Base-by-base conservation (phyloP, 768 basidiomycete genomes). In the Suillus brevipes region DNA sequence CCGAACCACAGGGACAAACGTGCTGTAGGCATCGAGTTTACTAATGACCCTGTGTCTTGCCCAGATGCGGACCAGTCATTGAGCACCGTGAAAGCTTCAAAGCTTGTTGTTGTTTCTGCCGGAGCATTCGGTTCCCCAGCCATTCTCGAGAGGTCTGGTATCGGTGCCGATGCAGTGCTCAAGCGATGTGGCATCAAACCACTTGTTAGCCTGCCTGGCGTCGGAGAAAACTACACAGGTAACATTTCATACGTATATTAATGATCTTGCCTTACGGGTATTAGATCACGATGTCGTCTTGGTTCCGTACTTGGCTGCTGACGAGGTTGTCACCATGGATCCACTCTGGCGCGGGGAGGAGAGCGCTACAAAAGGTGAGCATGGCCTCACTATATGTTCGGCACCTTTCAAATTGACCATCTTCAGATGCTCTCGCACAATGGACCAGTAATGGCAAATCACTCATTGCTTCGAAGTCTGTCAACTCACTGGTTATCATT, bases 191-290 rank as follows among this genome's bases (percentile, higher is more conserved):
- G 79, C 13, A 82, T 94, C 38, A 68, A 75, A 8, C 78, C 80
- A 64, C 59, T 85, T 34, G 80, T 90, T 16, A 85, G 91, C 62
- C 83, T 93, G 16, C 89, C 90, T 1, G 89, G 88, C 20, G 91
- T 94, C 1, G 91, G 91, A 23, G 87, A 89, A 69, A 84, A 91
- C 67, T 86, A 84, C 63, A 79, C 82, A 74, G 85, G 86, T 83
- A 60, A 49, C 71, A 62, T 4, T n/a, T 31, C 45, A 6, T 12
- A 20, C 5, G 12, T 47, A 1, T 34, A 38, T 43, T 2, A n/a
- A 6, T 3, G 31, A 4, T 20, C 14, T 28, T 34, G 18, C 12
- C 34, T 61, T 31, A 6, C 10, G 31, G 20, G 16, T 10, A 28
- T 34, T 43, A 78, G 63, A 81, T 78, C 78, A 79, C 62, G 72